Conservation (phyloP, 1,284 basidiomycete genomes). For the Schizopora paradoxa region DNA sequence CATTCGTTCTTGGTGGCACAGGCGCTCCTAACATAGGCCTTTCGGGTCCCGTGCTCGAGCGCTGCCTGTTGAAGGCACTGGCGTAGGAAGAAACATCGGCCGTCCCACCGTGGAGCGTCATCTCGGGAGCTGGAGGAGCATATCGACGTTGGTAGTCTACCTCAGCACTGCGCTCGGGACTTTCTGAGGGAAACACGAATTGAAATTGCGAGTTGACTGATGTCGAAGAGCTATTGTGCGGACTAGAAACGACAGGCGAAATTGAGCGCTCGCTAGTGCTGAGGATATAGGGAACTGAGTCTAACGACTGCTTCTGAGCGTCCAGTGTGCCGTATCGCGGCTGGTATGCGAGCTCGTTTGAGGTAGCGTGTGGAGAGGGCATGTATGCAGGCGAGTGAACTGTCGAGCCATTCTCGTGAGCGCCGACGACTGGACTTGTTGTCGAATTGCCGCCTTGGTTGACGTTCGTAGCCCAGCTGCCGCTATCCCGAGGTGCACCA, state of each 20-base stretch:
- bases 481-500: constrained; percentile 43
- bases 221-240: constrained; percentile 58
- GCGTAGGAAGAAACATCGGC: constrained; percentile 67
- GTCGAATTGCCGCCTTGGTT: constrained; percentile 39
- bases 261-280: constrained; percentile 58
- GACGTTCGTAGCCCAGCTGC: constrained; percentile 46
- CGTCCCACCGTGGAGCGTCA: constrained; percentile 65
- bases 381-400: constrained; percentile 48
- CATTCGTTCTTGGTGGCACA: constrained; percentile 46
- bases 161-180: constrained; percentile 54
- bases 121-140: constrained; percentile 43
- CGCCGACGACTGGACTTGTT: constrained; percentile 36
- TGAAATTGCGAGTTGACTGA: constrained; percentile 60
- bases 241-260: constrained; percentile 64
- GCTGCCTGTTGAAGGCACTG: constrained; percentile 55
- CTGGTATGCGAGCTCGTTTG: constrained; percentile 50
- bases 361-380: constrained; percentile 55
- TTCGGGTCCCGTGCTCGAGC: constrained; percentile 45
- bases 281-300: constrained; percentile 59
- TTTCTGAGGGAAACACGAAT: constrained; percentile 49
- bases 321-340: constrained; percentile 46
- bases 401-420: constrained; percentile 38
- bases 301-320: constrained; percentile 56
- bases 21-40: constrained; percentile 44
- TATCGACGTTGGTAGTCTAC: constrained; percentile 60